A percentile compares a stretch with the other conserved stretches of the same genome.
These are phyloP conservation scores for Boeremia lycopersici DNA, from an alignment of 2,329 filamentous ascomycete genomes.

Conservation along the genomic window DNA sequence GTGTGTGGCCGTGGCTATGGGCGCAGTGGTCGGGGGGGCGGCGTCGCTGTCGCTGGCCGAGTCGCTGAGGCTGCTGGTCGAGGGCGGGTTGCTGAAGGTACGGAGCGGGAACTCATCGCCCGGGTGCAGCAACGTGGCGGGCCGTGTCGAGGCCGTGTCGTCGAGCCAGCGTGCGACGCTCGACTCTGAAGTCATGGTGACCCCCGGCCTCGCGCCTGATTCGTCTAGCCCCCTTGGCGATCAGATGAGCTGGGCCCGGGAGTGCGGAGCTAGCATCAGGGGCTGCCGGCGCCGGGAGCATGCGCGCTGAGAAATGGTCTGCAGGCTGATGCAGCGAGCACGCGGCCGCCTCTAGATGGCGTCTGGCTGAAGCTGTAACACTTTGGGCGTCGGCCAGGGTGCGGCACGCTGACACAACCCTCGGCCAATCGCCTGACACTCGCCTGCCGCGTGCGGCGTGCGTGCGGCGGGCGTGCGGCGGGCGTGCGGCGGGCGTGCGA, in stretches of 20 bases:
- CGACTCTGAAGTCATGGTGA: slow-evolving; percentile 25
- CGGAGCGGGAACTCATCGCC: slow-evolving; percentile 46
- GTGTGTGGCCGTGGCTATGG: slow-evolving; percentile 37
- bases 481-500: background rate
- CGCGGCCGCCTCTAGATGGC: background rate
- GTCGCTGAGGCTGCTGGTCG: slow-evolving; percentile 35
- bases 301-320: slow-evolving; percentile 11
- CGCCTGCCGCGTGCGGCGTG: background rate
- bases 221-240: slow-evolving; percentile 24
- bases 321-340: slow-evolving; percentile 1
- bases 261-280: slow-evolving; percentile 10
- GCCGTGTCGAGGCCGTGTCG: slow-evolving; percentile 32
- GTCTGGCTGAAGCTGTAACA: slow-evolving; percentile 4
- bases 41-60: slow-evolving; percentile 25
- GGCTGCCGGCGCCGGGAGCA: slow-evolving; percentile 7
- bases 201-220: slow-evolving; percentile 25
- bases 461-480: too few relatives aligned
- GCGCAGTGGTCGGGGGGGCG: slow-evolving; percentile 7
- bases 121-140: slow-evolving; percentile 37
- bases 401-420: slow-evolving; percentile 2
- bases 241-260: slow-evolving; percentile 14
- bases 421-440: slow-evolving; percentile 8
- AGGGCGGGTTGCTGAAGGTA: slow-evolving; percentile 44
- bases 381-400: slow-evolving; percentile 10
- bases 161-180: slow-evolving; percentile 43